Base-by-base conservation (phyloP, 2,329 filamentous ascomycete genomes). In the Clonostachys rosea region DNA sequence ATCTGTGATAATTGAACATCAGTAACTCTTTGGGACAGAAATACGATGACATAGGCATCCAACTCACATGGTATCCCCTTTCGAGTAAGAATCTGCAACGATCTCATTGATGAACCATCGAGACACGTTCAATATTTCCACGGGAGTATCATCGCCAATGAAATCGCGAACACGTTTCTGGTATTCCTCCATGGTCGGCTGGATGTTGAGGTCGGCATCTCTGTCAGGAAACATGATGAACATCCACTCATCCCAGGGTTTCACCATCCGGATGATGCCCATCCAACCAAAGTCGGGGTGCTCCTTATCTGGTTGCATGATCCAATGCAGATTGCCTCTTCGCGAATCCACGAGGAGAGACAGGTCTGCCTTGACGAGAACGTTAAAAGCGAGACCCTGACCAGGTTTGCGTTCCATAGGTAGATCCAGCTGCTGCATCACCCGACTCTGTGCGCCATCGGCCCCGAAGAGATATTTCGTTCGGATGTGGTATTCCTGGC, bases 101-200 rank as follows among this genome's bases (percentile, higher is more conserved):
- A 68, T 78, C 58, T 85, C 81, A 52, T 83, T 83, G 54, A 85
- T 76, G 46, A 65, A 68, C 82, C 82, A 86, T 52, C 75, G 77
- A 9, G 75, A 74, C 6, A 80, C 59, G 46, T 71, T 62, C n/a
- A 81, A 47, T 42, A 84, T 70, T 55, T 82, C 69, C 3, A 74
- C 64, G 0, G 68, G 59, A 2, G 70, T 69, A 30, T 76, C 73
- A 54, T 83, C 78, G 0, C 79, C 80, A 46, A 84, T 78, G 4
- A 79, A 64, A 30, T 76, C 63, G 34, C 64, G 67, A 2, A 80
- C 64, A 5, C 71, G 62, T 30, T 62, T 54, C 18, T 5, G 3
- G 18, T 18, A 18, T 18, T 18, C 70, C 7, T 74, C 74, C 2
- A 66, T 50, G 1, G 68, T 66, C 0, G 75, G 72, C n/a, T 66